A percentile compares a stretch with the other conserved stretches of the same genome.
Conservation (phyloP, 2,329 filamentous ascomycete species). For the Myriangium duriaei region DNA sequence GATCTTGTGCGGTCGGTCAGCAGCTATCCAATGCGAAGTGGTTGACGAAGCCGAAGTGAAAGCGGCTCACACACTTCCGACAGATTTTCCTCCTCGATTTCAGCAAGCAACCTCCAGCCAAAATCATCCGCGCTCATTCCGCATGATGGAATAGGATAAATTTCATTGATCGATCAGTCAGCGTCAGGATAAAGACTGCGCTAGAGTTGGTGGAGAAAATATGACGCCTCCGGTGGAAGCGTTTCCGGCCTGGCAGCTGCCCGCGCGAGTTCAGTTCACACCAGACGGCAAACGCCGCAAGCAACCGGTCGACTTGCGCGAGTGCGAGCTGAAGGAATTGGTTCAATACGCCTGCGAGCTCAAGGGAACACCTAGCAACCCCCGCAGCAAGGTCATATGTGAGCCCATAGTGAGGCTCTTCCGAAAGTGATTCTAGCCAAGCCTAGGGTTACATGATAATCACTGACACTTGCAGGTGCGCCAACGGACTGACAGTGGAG, state of each 20-base stretch:
- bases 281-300: slow-evolving; percentile 42
- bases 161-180: too few species aligned
- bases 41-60: too few species aligned
- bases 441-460: slow-evolving; percentile 11
- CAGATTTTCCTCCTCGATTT: slow-evolving; percentile 37
- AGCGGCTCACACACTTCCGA: slow-evolving; percentile 34
- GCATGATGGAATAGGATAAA: not conserved
- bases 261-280: slow-evolving; percentile 38
- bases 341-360: slow-evolving; percentile 51
- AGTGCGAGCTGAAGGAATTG: slow-evolving; percentile 47
- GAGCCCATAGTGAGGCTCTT: slow-evolving; percentile 47
- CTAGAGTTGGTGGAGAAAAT: slow-evolving; percentile 2
- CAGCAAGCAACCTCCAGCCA: slow-evolving; percentile 41
- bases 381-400: slow-evolving; percentile 36
- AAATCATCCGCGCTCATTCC: slow-evolving; percentile 32
- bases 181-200: not conserved
- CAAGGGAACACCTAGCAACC: slow-evolving; percentile 29
- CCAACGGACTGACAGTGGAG: slow-evolving; percentile 45
- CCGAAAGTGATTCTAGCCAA: slow-evolving; percentile 36
- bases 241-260: slow-evolving; percentile 41
- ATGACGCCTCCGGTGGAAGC: slow-evolving; percentile 46
- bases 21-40: too few species aligned
- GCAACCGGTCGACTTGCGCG: slow-evolving; percentile 35
- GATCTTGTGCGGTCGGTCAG: too few species aligned
- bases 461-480: slow-evolving; percentile 28